A percentile compares a stretch with the other conserved stretches of the same genome.
phyloP scores from a whole-genome alignment of 2,329 filamentous ascomycete genomes.

The Beauveria sp. region DNA sequence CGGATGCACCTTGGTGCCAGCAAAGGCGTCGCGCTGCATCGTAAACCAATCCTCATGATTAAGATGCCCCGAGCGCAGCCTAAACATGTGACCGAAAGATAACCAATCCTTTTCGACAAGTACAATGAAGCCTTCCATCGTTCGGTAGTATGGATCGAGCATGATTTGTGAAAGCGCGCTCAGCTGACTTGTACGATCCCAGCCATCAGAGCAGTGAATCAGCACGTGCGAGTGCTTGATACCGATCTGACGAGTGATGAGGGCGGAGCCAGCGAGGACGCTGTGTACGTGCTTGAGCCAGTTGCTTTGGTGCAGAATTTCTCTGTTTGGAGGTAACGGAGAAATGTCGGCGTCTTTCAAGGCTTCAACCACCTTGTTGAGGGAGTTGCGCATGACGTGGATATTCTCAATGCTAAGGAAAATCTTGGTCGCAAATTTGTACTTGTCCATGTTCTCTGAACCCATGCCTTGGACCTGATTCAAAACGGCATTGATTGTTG shows the following conservation, averaged over 20 bases:
- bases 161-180: constrained; percentile 88
- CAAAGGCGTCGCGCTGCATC: constrained; percentile 73
- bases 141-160: constrained; percentile 91
- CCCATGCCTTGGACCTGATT: constrained; percentile 92
- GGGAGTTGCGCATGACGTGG: constrained; percentile 90
- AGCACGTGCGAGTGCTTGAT: constrained; percentile 90
- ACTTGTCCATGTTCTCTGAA: constrained; percentile 97
- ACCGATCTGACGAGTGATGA: constrained; percentile 82
- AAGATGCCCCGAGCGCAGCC: constrained; percentile 79
- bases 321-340: constrained; percentile 70
- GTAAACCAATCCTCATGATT: constrained; percentile 92
- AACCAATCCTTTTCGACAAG: constrained; percentile 97
- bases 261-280: constrained; percentile 73
- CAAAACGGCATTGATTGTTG: constrained; percentile 86
- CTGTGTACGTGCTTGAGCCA: constrained; percentile 88
- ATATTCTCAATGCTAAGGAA: constrained; percentile 98
- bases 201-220: constrained; percentile 96
- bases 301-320: constrained; percentile 71
- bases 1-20: constrained; percentile 52
- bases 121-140: constrained; percentile 88
- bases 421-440: constrained; percentile 82
- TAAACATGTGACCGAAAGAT: constrained; percentile 96
- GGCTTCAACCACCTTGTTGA: constrained; percentile 80
- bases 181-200: constrained; percentile 94
- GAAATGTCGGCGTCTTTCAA: constrained; percentile 90